phyloP scores from a whole-genome alignment of 345 rosid species.

The Gossypioides kirkii region DNA sequence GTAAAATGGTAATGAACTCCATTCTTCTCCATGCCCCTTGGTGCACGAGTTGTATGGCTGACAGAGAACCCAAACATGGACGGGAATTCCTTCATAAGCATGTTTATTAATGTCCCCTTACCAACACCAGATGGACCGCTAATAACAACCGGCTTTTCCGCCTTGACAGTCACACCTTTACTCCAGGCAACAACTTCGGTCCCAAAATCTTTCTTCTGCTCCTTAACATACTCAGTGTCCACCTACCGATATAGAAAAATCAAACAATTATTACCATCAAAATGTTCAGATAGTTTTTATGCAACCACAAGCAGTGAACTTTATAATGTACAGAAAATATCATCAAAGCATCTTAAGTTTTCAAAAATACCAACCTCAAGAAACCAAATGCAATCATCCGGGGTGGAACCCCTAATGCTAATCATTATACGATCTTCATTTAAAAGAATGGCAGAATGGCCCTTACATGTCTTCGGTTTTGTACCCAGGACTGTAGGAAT shows the following conservation, averaged over 20 bases:
- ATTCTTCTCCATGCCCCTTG: conserved; percentile 62
- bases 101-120: conserved; percentile 71
- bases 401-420: conserved; percentile 56
- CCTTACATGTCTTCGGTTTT: conserved; percentile 56
- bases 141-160: conserved; percentile 67
- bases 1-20: conserved; percentile 81
- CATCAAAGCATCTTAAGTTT: background rate
- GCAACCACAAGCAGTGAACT: background rate
- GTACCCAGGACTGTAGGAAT: conserved; percentile 62
- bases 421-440: conserved; percentile 64
- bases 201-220: conserved; percentile 38
- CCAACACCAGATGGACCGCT: conserved; percentile 96
- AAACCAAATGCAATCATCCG: conserved; percentile 85
- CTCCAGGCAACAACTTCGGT: conserved; percentile 87
- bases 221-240: conserved; percentile 59
- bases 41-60: conserved; percentile 86
- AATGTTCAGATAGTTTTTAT: background rate
- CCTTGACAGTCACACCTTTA: conserved; percentile 62
- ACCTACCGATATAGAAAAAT: conserved; percentile 34
- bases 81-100: conserved; percentile 81
- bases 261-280: background rate
- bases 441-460: conserved; percentile 49
- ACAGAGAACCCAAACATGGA: conserved; percentile 81
- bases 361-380: conserved; percentile 71
- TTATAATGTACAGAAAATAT: background rate